A percentile compares a stretch with the other conserved stretches of the same genome.
phyloP scores from a whole-genome alignment of 805 yeast genomes.

The Ogataea kodamae region DNA sequence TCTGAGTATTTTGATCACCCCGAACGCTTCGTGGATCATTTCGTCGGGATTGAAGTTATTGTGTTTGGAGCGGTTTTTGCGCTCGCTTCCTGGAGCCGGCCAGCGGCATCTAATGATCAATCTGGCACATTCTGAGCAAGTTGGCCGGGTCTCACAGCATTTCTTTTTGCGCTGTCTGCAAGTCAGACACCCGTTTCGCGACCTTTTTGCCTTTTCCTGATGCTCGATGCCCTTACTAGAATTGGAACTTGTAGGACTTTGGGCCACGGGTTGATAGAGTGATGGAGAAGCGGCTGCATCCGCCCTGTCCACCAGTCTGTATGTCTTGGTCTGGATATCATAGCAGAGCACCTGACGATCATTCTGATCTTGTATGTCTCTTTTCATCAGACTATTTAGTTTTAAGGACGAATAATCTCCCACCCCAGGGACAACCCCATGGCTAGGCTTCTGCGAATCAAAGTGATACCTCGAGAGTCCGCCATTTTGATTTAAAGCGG shows the following conservation, averaged over 20 bases:
- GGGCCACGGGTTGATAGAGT: slow-evolving; percentile 1
- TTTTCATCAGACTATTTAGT: slow-evolving; percentile 1
- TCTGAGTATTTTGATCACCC: slow-evolving; percentile 57
- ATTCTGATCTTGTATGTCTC: neutral
- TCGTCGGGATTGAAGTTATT: slow-evolving; percentile 47
- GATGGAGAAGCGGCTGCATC: slow-evolving; percentile 3
- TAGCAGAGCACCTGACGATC: slow-evolving; percentile 9
- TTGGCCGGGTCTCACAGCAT: slow-evolving; percentile 69
- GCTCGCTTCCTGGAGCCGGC: slow-evolving; percentile 71
- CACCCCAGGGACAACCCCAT: too few relatives aligned
- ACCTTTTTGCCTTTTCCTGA: slow-evolving; percentile 41
- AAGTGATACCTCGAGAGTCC: too few relatives aligned
- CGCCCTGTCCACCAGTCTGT: slow-evolving; percentile 7
- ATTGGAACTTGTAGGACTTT: slow-evolving; percentile 4
- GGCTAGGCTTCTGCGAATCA: too few relatives aligned
- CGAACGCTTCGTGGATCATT: slow-evolving; percentile 52
- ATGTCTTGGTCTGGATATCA: slow-evolving; percentile 14
- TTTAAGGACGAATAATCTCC: too few relatives aligned
- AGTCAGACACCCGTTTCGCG: slow-evolving; percentile 73
- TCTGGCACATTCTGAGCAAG: slow-evolving; percentile 65
- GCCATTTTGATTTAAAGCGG: too few relatives aligned
- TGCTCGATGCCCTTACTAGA: slow-evolving; percentile 3
- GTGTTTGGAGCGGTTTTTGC: slow-evolving; percentile 50
- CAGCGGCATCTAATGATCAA: slow-evolving; percentile 63
- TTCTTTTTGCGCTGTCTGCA: slow-evolving; percentile 76